A percentile compares a stretch with the other conserved stretches of the same genome.
These are phyloP conservation scores for Astragalus glycyphyllos DNA, from an alignment of 306 rosid species.

Conservation along the genomic window DNA sequence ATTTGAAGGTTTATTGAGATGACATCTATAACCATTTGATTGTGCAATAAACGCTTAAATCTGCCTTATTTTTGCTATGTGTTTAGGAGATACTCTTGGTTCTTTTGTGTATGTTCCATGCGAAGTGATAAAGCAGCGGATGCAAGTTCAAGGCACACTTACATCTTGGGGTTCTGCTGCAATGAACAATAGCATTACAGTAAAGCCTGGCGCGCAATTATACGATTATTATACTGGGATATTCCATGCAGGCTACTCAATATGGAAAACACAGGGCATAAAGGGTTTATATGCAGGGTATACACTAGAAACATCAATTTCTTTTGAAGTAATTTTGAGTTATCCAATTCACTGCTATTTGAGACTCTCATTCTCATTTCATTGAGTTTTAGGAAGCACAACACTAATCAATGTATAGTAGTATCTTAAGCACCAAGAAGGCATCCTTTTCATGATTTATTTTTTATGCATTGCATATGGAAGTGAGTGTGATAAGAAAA, in stretches of 20 bases:
- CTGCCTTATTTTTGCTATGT: constrained; percentile 35
- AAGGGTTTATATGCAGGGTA: constrained; percentile 95
- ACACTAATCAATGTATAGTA: constrained; percentile 10
- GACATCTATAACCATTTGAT: constrained; percentile 34
- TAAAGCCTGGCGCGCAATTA: constrained; percentile 60
- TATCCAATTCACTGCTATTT: constrained; percentile 8
- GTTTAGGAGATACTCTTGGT: constrained; percentile 92
- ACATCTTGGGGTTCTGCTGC: constrained; percentile 69
- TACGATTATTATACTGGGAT: constrained; percentile 85
- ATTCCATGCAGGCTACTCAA: constrained; percentile 82
- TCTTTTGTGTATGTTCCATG: constrained; percentile 96
- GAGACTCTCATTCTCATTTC: constrained; percentile 23
- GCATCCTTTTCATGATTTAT: constrained; percentile 8
- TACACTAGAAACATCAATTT: constrained; percentile 26
- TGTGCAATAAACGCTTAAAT: constrained; percentile 36
- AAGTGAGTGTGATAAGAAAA: neutral
- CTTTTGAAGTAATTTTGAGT: constrained; percentile 25
- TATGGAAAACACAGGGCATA: constrained; percentile 79
- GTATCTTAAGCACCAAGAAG: constrained; percentile 12
- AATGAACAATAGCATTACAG: constrained; percentile 53
- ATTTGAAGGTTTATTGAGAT: constrained; percentile 28
- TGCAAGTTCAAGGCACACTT: constrained; percentile 92
- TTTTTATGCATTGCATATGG: constrained; percentile 17
- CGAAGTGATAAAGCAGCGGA: constrained; percentile 91
- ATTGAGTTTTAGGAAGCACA: neutral